Base-by-base conservation (phyloP, 805 yeast species). In the Zygoascus ofunaensis region DNA sequence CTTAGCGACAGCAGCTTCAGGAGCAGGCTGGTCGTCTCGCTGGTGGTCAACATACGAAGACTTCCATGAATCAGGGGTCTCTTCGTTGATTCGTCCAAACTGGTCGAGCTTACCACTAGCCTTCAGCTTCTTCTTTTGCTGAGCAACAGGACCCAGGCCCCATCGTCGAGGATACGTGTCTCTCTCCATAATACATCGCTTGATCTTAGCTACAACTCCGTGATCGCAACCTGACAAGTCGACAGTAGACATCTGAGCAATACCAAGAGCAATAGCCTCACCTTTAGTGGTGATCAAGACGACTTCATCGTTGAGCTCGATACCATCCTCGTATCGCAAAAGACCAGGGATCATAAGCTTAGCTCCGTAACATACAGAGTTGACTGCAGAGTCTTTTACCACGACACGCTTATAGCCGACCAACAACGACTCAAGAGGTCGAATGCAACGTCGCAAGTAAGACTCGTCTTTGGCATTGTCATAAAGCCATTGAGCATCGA, bases 181-280 rank as follows among this genome's bases (percentile, higher is more conserved):
- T 73, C 98, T 82, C 73, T 92, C 98, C 98, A 92, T 92, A 59
- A 92, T 92, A 74, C 97, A 90, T 74, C 98, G 85, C 77, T 92
- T 92, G 61, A 92, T 95, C 74, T 86, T 87, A 55, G 98, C 96
- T 60, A 90, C 98, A 49, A 89, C 87, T 60, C 98, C 98, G 64
- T 92, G 98, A 68, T 92, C 98, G 70, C 97, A 90, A 26, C 92
- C 71, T 50, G 96, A 89, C 58, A 92, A 75, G 64, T 92, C 98
- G 49, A 89, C 97, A 48, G 97, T 87, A 47, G 97, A 82, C 98
- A 92, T 92, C 72, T 90, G 97, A 48, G 97, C 97, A 69, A 89
- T 81, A 65, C 94, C 98, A 60, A 92, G 81, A 47, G 98, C 98
- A 67, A 90, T 87, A 48, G 97, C 98, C 74, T 90, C 98, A 76